phyloP scores from a whole-genome alignment of 208 protist genomes.

The Histomonas meleagridis region DNA sequence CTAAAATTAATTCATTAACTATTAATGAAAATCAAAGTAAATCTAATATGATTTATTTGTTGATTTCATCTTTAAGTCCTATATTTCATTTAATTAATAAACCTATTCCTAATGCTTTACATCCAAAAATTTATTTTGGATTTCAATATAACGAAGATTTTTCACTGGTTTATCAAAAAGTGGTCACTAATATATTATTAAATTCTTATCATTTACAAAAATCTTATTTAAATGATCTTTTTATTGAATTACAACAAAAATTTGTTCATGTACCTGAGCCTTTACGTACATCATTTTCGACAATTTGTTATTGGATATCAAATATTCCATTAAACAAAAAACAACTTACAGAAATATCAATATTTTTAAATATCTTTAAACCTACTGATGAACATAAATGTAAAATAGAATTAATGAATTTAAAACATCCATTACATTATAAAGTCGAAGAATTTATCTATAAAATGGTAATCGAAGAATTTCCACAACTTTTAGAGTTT shows the following conservation, averaged over 20 bases:
- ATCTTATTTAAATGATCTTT: neutral
- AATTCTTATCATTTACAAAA: neutral
- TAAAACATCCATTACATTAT: neutral
- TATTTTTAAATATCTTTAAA: neutral
- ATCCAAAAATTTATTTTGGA: neutral
- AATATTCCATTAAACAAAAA: neutral
- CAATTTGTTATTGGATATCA: neutral
- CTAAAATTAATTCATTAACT: too few species aligned
- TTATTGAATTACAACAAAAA: neutral
- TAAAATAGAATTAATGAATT: neutral
- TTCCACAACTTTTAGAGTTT: too few species aligned
- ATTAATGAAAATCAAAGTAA: too few species aligned
- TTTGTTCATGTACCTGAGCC: neutral
- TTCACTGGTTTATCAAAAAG: neutral
- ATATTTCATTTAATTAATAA: neutral
- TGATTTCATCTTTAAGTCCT: neutral
- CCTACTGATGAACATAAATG: neutral
- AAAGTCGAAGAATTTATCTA: neutral
- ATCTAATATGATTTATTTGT: too few species aligned
- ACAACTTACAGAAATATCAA: neutral
- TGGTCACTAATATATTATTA: neutral
- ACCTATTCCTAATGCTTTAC: neutral
- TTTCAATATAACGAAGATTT: neutral
- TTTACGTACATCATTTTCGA: neutral
- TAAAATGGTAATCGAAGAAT: neutral